phyloP scores from a whole-genome alignment of 2,329 filamentous ascomycete species.

The Talaromyces sp. region DNA sequence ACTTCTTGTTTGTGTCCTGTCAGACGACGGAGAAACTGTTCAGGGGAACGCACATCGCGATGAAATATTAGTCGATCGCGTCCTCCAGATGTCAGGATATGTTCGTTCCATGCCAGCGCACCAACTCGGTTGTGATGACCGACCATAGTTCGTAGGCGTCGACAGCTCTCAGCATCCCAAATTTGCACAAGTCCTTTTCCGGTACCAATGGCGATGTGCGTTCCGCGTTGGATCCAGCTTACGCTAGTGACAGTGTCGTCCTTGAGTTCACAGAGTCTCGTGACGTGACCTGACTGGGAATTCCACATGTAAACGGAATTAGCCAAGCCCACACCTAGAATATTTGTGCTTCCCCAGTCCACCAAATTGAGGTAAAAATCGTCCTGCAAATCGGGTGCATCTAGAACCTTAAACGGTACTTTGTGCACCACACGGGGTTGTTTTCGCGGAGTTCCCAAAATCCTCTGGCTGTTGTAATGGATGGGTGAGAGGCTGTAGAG shows the following conservation, averaged over 20 bases:
- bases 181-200: conserved; percentile 94
- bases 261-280: conserved; percentile 86
- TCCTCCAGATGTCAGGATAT: conserved; percentile 93
- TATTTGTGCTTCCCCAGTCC: conserved; percentile 95
- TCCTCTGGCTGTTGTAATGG: conserved; percentile 85
- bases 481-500: conserved; percentile 95
- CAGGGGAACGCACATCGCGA: conserved; percentile 87
- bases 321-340: conserved; percentile 87
- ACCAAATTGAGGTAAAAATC: conserved; percentile 98
- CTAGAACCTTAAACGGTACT: conserved; percentile 95
- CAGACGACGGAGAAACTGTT: conserved; percentile 83
- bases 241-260: conserved; percentile 96
- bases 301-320: conserved; percentile 99
- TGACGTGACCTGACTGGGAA: conserved; percentile 83
- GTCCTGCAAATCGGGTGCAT: conserved; percentile 92
- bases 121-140: conserved; percentile 92
- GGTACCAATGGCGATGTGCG: conserved; percentile 92
- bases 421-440: conserved; percentile 90
- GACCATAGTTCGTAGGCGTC: conserved; percentile 90
- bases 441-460: conserved; percentile 85
- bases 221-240: conserved; percentile 93
- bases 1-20: conserved; percentile 98
- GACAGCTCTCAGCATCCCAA: conserved; percentile 87
- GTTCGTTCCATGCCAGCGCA: conserved; percentile 94
- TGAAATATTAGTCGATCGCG: conserved; percentile 92